Percentiles rank a stretch among this genome's conserved stretches.
phyloP scores from a whole-genome alignment of 2,329 filamentous ascomycete genomes.

The Ophiognomonia clavigignenti-juglandacearum region DNA sequence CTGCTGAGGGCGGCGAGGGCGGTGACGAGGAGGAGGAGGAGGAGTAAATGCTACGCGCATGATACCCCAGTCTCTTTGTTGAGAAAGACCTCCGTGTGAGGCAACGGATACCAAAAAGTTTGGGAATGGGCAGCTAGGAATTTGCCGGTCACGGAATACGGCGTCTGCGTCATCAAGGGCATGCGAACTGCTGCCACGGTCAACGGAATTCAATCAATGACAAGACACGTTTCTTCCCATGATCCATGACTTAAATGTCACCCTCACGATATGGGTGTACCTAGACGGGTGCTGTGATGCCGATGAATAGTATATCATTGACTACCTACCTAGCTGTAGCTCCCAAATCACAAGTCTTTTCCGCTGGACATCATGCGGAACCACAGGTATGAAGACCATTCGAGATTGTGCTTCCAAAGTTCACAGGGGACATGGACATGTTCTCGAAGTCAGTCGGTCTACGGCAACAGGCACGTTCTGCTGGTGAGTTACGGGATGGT shows the following conservation, averaged over 20 bases:
- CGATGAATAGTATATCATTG: too few relatives aligned
- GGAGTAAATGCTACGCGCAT: constrained; percentile 43
- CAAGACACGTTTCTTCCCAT: constrained; percentile 17
- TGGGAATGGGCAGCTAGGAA: constrained; percentile 16
- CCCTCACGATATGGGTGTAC: not conserved
- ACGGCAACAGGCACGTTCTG: not conserved
- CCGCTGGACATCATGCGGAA: too few relatives aligned
- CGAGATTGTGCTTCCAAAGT: too few relatives aligned
- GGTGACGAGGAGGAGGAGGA: constrained; percentile 86
- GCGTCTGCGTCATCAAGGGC: constrained; percentile 17
- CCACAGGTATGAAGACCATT: too few relatives aligned
- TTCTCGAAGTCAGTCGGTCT: too few relatives aligned
- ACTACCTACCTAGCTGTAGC: too few relatives aligned
- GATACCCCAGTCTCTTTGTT: constrained; percentile 1
- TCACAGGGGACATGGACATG: too few relatives aligned
- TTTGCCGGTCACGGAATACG: constrained; percentile 16
- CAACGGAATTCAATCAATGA: constrained; percentile 18
- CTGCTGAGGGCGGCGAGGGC: constrained; percentile 78
- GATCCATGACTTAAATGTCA: too few relatives aligned
- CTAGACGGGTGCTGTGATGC: too few relatives aligned
- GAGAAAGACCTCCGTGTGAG: not conserved
- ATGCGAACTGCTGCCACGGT: constrained; percentile 12
- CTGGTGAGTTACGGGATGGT: constrained; percentile 1
- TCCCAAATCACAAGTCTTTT: too few relatives aligned
- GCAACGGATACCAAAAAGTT: constrained; percentile 13